Evolutionary conservation across 2,329 filamentous ascomycete genomes (phyloP), one percentile per base, ranked within the genome.

Genomic region (Hypoxylon sp.): DNA sequence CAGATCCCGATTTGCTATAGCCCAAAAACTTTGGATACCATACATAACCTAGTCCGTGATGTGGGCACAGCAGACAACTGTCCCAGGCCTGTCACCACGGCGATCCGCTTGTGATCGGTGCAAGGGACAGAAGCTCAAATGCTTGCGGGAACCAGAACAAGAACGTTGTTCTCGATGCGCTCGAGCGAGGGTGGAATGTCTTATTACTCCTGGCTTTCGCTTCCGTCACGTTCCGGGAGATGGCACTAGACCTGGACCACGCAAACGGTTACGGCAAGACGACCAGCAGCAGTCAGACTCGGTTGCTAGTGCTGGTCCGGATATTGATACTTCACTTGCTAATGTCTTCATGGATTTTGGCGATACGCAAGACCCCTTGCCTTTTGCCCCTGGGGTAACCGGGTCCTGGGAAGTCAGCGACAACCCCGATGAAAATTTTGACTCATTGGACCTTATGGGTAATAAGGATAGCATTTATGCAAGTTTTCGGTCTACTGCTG

Each of bases 81-180:
- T 44, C 11, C n/a, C 22, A 33, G 9, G 42, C 36, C 14, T 58
- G 14, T 49, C 63, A 36, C 38, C 58, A 12, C 57, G 63, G 5
- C 53, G 63, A n/a, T 65, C 48, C 14, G 58, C 58, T 26, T 65
- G 57, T 26, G 57, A 65, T 33, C 52, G 51, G 4, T 65, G 56
- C 11, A 65, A 61, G 38, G 51, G 56, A n/a, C 62, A 57, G 8
- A 65, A 61, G 48, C 32, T 61, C 8, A 54, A 48, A 51, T 65
- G 63, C 36, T 9, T 65, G n/a, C 16, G 46, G 16, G 62, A 65
- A 6, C 49, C 49, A 5, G 52, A 30, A 45, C 28, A 56, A 52
- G 40, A 56, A 6, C 57, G 62, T 26, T 65, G 56, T 30, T 11
- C 44, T 44, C 56, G 56, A 24, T 65, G 62, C 32, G 33, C 56